phyloP scores from a whole-genome alignment of 176 grass and related monocot species.

The Hyparrhenia diplandra region DNA sequence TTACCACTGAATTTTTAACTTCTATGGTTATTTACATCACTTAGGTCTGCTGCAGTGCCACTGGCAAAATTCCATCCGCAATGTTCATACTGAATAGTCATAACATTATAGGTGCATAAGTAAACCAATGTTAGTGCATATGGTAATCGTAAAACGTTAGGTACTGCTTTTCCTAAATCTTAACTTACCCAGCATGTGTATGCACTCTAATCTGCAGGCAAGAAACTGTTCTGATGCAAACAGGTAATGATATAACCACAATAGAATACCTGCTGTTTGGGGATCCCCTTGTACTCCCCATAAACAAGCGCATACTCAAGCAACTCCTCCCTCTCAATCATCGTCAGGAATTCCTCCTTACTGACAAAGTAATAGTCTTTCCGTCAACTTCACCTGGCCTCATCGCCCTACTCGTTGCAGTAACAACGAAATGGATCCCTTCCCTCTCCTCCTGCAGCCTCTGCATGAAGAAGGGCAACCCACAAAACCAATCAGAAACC shows the following conservation, averaged over 20 bases:
- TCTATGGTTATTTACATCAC: neutral
- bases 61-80: neutral
- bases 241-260: neutral
- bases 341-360: conserved; percentile 78
- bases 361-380: conserved; percentile 93
- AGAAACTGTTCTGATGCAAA: neutral
- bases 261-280: conserved; percentile 81
- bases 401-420: conserved; percentile 66
- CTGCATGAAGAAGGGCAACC: conserved; percentile 33
- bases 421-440: conserved; percentile 81
- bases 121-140: neutral
- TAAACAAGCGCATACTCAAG: conserved; percentile 92
- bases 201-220: neutral
- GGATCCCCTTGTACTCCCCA: conserved; percentile 92
- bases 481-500: neutral
- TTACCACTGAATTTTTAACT: neutral
- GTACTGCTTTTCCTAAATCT: neutral
- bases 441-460: conserved; percentile 77
- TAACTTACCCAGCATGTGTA: neutral
- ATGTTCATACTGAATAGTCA: neutral
- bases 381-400: conserved; percentile 73
- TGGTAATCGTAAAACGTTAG: neutral
- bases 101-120: neutral
- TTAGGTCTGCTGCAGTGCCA: neutral
- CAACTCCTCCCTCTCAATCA: conserved; percentile 86